Evolutionary conservation across 1,284 basidiomycete species (phyloP), one percentile per base, ranked within the genome.

Genomic region (Earliella scabrosa): DNA sequence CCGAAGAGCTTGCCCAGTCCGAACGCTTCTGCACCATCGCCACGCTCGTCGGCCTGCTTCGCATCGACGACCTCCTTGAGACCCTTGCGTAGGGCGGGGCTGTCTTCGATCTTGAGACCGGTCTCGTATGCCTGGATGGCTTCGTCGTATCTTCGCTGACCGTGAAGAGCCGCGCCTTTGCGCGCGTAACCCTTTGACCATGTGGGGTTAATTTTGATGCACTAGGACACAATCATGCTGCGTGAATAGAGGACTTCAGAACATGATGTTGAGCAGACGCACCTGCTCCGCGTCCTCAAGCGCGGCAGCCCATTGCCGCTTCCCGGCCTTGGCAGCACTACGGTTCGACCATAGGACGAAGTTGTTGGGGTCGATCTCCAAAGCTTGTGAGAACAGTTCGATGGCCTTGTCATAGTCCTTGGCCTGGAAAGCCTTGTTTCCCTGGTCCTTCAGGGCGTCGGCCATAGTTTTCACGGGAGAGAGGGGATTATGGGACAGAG

Each of bases 91-190:
- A 97, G 80, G 2, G 87, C 86, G 4, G 90, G 87, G 67, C 86
- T 93, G 64, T 90, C 87, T 68, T 96, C 94, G 40, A 88, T 75
- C 69, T 92, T 85, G 43, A 97, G 78, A 41, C 95, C 95, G 24
- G 78, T 77, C 69, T 97, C 82, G 73, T 93, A 95, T 7, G 88
- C 85, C 27, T 80, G 80, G 61, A 97, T 90, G 7, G 95, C 94
- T 16, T 96, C 93, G 56, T 89, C 88, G 69, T 85, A 96, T 71
- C 81, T 79, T 56, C 82, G 81, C 35, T 86, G 79, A 32, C 96
- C 96, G 69, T 98, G 96, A 44, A 98, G 77, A n/a, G 96, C 96
- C 34, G 95, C 95, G 51, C 96, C 96, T 70, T 97, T 97, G 54
- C 96, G 86, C 18, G 90, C 90, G 75, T 91, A 95, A 2, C 95